Percentiles rank a stretch among this genome's conserved stretches.
Conservation (phyloP, 768 basidiomycete genomes). For the Grammothele lineata region DNA sequence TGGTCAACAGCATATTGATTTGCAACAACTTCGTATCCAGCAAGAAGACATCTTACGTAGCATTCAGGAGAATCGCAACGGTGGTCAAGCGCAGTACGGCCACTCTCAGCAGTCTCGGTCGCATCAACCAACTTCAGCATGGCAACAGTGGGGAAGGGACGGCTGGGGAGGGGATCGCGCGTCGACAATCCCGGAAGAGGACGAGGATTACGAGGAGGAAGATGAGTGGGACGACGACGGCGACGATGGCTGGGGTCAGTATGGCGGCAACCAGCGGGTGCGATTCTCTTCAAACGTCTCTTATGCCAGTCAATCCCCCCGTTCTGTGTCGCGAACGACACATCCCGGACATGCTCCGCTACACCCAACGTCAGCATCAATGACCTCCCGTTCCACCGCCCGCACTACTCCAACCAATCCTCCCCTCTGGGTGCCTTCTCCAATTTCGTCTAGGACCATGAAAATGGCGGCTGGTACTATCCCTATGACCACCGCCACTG, state of each 20-base stretch:
- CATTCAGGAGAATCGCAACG: slow-evolving; percentile 3
- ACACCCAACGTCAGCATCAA: background rate
- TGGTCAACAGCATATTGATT: background rate
- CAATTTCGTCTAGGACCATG: slow-evolving; percentile 24
- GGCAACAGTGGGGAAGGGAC: slow-evolving; percentile 16
- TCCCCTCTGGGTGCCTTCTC: slow-evolving; percentile 7
- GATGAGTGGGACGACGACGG: slow-evolving; percentile 13
- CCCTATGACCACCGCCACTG: background rate
- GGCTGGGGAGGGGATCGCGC: slow-evolving; percentile 12
- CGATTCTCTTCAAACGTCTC: slow-evolving; percentile 15
- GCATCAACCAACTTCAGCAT: slow-evolving; percentile 18
- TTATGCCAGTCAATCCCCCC: slow-evolving; percentile 7
- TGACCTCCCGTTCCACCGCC: too few species aligned
- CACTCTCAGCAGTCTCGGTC: slow-evolving; percentile 1
- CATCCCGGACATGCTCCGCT: background rate
- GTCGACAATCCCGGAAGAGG: slow-evolving; percentile 13
- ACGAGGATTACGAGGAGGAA: slow-evolving; percentile 16
- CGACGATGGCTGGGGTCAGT: slow-evolving; percentile 8
- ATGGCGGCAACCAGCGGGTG: slow-evolving; percentile 12
- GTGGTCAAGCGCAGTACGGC: background rate
- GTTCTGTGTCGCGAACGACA: background rate
- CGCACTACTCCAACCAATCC: slow-evolving; percentile 5
- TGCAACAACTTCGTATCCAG: slow-evolving; percentile 4
- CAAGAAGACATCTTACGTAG: slow-evolving; percentile 11
- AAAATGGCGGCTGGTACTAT: slow-evolving; percentile 21